Evolutionary conservation across 495 filamentous ascomycete species (phyloP).

Genomic region (Podospora fimiseda): DNA sequence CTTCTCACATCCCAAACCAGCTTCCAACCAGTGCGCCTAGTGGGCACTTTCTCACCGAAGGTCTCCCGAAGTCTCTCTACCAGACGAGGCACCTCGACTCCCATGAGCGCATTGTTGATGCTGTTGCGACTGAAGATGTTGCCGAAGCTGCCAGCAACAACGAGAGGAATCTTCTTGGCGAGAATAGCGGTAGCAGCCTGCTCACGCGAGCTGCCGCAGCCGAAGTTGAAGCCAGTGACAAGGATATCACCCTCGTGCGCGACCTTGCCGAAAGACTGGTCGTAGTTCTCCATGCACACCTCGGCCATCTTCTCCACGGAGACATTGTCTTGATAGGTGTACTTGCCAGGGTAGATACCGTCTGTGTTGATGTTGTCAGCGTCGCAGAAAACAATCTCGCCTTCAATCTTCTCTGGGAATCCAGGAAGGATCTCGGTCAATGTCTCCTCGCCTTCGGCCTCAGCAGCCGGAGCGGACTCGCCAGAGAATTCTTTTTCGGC

Average conservation of each 20-base stretch:
- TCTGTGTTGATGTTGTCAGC: conserved; percentile 73
- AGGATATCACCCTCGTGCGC: conserved; percentile 68
- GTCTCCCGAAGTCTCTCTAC: conserved; percentile 61
- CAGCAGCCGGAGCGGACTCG: conserved; percentile 11
- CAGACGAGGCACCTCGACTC: conserved; percentile 71
- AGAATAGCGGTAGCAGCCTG: conserved; percentile 88
- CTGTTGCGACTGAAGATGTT: conserved; percentile 86
- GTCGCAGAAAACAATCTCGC: conserved; percentile 66
- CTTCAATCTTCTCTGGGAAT: conserved; percentile 58
- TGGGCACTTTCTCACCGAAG: conserved; percentile 58
- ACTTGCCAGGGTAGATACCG: conserved; percentile 74
- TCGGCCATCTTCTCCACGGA: conserved; percentile 70
- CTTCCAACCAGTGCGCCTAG: conserved; percentile 83
- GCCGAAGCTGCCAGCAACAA: conserved; percentile 78
- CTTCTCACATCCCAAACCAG: conserved; percentile 77
- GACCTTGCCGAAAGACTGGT: conserved; percentile 55
- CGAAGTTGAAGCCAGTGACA: conserved; percentile 86
- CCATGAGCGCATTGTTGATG: conserved; percentile 89
- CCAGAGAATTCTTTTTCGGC: conserved; percentile 27
- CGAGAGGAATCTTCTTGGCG: conserved; percentile 76
- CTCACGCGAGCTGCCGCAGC: conserved; percentile 73
- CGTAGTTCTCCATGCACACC: conserved; percentile 93
- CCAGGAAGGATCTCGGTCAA: conserved; percentile 60
- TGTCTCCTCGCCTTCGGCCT: conserved; percentile 24
- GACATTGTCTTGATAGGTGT: conserved; percentile 85